Conservation (phyloP, 805 yeast genomes). For the Ogataea nitratoaversa region DNA sequence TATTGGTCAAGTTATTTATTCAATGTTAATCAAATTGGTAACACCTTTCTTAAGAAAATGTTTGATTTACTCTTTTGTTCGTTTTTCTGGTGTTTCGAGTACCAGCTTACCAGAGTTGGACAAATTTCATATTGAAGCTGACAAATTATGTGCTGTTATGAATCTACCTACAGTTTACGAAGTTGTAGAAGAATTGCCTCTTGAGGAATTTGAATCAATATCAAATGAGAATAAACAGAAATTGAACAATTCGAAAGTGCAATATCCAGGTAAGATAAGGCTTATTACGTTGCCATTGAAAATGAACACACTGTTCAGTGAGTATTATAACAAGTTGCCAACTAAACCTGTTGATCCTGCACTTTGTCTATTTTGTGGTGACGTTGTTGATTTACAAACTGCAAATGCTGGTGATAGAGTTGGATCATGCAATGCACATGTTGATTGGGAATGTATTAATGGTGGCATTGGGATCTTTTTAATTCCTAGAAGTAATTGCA, state of each 20-base stretch:
- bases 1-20: conserved; percentile 38
- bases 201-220: conserved; percentile 10
- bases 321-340: conserved; percentile 42
- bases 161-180: conserved; percentile 39
- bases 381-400: conserved; percentile 62
- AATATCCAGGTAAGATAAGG: conserved; percentile 63
- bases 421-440: conserved; percentile 83
- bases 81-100: conserved; percentile 43
- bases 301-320: conserved; percentile 65
- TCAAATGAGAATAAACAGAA: conserved; percentile 6
- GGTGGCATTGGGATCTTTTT: conserved; percentile 66
- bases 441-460: conserved; percentile 54
- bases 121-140: conserved; percentile 42
- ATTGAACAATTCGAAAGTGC: conserved; percentile 29
- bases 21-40: conserved; percentile 51
- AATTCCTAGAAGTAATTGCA: conserved; percentile 62
- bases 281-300: conserved; percentile 63
- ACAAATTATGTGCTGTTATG: conserved; percentile 47
- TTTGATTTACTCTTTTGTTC: conserved; percentile 50
- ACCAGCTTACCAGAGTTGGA: conserved; percentile 22
- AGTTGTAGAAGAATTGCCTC: conserved; percentile 16
- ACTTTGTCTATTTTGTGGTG: conserved; percentile 79
- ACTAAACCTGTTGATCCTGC: conserved; percentile 67
- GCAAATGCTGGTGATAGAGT: conserved; percentile 45
- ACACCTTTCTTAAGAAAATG: conserved; percentile 65